These are phyloP conservation scores for Jatropha curcas DNA, from an alignment of 345 rosid species.

Conservation along the genomic window DNA sequence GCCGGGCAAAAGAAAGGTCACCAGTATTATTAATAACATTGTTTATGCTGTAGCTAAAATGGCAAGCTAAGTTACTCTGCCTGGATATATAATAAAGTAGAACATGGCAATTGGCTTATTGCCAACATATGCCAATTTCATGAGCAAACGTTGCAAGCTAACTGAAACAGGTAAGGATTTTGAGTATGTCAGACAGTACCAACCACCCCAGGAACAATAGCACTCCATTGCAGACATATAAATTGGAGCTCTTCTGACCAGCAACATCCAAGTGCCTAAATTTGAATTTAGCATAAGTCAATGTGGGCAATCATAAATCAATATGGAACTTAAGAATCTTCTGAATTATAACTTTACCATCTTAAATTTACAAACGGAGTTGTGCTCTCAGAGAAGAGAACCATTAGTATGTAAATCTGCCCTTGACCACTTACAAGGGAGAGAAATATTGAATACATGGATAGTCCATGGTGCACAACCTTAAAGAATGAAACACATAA, in stretches of 20 bases:
- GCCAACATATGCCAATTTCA: background rate
- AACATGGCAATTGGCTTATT: background rate
- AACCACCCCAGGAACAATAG: conserved; percentile 82
- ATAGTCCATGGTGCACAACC: conserved; percentile 78
- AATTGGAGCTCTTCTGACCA: conserved; percentile 61
- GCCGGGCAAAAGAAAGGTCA: background rate
- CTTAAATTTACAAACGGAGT: conserved; percentile 82
- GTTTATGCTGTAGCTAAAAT: background rate
- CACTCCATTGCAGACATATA: conserved; percentile 63
- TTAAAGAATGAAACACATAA: conserved; percentile 18
- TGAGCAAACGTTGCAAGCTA: conserved; percentile 11
- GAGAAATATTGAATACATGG: conserved; percentile 64
- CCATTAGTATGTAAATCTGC: conserved; percentile 75
- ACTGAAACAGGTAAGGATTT: conserved; percentile 12
- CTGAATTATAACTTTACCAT: conserved; percentile 48
- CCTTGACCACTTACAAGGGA: conserved; percentile 73
- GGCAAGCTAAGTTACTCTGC: background rate
- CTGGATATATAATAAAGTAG: background rate
- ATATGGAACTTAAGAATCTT: background rate
- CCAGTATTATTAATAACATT: background rate
- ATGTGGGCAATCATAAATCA: conserved; percentile 1
- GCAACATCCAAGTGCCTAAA: conserved; percentile 77
- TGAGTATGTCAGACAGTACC: conserved; percentile 48
- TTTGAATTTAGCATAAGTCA: conserved; percentile 3
- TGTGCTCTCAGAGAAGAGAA: conserved; percentile 75